Evolutionary conservation across 306 rosid species (phyloP), one percentile per base, ranked within the genome.

Genomic region (Dalbergia cultrata): DNA sequence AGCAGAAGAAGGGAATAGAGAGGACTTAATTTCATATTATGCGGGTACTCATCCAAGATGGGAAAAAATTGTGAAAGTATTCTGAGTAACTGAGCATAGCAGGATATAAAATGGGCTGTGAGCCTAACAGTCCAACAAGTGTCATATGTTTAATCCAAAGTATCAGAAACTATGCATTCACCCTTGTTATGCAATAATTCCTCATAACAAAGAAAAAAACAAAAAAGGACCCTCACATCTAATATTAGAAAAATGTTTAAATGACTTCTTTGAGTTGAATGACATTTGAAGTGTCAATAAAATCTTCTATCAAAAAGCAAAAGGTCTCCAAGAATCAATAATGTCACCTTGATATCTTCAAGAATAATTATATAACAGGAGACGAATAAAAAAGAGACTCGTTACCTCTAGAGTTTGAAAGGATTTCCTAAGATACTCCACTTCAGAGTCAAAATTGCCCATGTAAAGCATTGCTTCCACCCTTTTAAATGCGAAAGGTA

Each of bases 401-500:
- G 19, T 65, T 89, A 91, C 99, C 99, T 95, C 98, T 6, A 95
- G 84, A 33, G 90, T 91, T 83, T 88, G 90, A 71, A 91, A 93
- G 21, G 99, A 91, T 67, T 81, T 91, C 77, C 85, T 81, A 52
- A 95, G 97, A 83, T 95, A 95, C 65, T 88, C 94, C 18, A 91
- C 80, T 88, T 95, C 99, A 19, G 98, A 91, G 67, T 95, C 98
- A 50, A 95, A 95, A 84, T 90, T 95, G 77, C 88, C 86, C n/a
- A 91, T 76, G 90, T 90, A 95, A 74, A 91, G 99, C 99, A 95
- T 88, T 62, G 97, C 91, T 76, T 89, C 96, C 31, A 91, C 88
- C 90, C 98, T 89, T 90, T 79, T 91, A 33, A 95, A 93, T 8
- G 98, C 98, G 52, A 90, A 91, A 21, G 99, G 99, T 45, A 95